Conservation (phyloP, 768 basidiomycete species). For the Cubamyces lactineus region DNA sequence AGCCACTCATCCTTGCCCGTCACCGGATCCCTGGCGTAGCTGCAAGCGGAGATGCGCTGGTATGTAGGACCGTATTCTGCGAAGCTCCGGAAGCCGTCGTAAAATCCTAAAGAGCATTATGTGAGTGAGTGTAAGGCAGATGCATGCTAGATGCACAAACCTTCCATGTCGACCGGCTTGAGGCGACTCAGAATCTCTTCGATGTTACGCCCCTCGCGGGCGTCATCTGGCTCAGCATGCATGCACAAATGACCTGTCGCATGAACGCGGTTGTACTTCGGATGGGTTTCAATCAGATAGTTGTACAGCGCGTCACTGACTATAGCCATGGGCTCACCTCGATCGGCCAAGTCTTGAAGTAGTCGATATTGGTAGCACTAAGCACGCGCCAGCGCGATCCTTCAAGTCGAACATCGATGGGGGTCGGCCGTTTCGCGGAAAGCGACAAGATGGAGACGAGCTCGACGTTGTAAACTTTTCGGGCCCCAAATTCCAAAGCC, state of each 20-base stretch:
- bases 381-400: constrained; percentile 35
- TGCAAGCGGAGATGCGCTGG: constrained; percentile 32
- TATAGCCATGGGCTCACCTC: background rate
- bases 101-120: too few species aligned
- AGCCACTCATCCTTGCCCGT: background rate
- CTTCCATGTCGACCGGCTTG: background rate
- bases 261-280: constrained; percentile 17
- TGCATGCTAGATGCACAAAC: constrained; percentile 26
- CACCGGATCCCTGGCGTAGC: background rate
- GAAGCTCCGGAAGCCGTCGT: constrained; percentile 31
- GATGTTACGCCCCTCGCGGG: background rate
- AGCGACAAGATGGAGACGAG: constrained; percentile 32
- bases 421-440: constrained; percentile 28
- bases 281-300: too few species aligned
- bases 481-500: constrained; percentile 42
- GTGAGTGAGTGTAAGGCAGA: too few species aligned
- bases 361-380: constrained; percentile 24
- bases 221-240: background rate
- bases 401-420: constrained; percentile 27
- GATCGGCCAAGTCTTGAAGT: constrained; percentile 9
- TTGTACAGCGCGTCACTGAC: too few species aligned
- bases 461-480: constrained; percentile 32
- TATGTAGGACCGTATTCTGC: constrained; percentile 39
- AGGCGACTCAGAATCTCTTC: background rate
- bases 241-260: constrained; percentile 15